Evolutionary conservation across 1,284 basidiomycete species (phyloP), one percentile per base, ranked within the genome.

Genomic region (Apiotrichum brassicae): DNA sequence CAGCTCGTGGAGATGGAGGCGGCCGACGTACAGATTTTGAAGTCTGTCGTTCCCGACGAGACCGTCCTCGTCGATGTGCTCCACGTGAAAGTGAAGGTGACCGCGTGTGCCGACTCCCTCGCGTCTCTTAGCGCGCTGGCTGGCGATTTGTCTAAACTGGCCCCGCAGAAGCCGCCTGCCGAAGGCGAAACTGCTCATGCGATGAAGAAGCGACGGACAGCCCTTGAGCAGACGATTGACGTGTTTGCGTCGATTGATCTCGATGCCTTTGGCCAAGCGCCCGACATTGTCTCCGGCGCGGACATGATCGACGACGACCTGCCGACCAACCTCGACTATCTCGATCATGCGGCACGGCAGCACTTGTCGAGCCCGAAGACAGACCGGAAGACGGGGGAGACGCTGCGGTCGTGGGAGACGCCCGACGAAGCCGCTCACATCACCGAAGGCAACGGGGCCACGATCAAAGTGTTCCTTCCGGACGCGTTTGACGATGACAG

Each of bases 231-330:
- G 40, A 59, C 62, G 0, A 61, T 72, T 46, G 62, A 72, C 43
- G 68, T 72, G 22, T 40, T 62, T 87, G 86, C 81, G 46, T 88
- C 87, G 16, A 74, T 97, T 23, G 91, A 95, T 51, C 84, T 93
- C 49, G 70, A 86, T 32, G 88, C 91, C 0, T 97, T 95, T 73
- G 45, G 75, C 43, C 76, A 76, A 20, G 68, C 83, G 6, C 86
- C 87, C 1, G 84, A 89, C 55, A 57, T 76, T 25, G 63, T 72
- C 6, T 80, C 82, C 5, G 79, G 82, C 4, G 83, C 87, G 4
- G 93, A 97, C 69, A 84, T 97, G 80, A 85, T 97, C 41, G 77
- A 79, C 36, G 94, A 97, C 63, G 91, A 97, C 65, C 76, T 97
- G 12, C 93, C 93, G 0, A 86, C 79, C 16, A 93, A 97, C 66